phyloP scores from a whole-genome alignment of 2,329 filamentous ascomycete genomes.

The Dichotomopilus funicola region DNA sequence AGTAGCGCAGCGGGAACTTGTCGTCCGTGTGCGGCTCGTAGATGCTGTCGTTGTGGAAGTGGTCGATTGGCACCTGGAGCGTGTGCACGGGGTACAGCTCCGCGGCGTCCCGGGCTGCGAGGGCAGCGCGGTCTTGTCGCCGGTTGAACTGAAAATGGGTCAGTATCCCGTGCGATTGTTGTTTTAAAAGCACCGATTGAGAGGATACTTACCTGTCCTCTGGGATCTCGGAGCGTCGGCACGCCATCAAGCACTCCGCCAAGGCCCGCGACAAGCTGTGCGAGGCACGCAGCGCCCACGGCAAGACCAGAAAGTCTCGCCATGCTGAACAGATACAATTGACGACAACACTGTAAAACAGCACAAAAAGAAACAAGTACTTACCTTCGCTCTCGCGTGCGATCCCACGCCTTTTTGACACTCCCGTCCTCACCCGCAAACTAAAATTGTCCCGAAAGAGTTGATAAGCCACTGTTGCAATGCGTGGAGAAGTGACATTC shows the following conservation, averaged over 20 bases:
- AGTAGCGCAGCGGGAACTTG: conserved; percentile 68
- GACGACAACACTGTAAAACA: conserved; percentile 1
- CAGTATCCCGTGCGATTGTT: neutral
- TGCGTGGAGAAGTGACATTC: neutral
- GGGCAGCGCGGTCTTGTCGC: conserved; percentile 1
- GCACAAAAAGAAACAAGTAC: neutral
- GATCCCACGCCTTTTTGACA: neutral
- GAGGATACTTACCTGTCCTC: conserved; percentile 12
- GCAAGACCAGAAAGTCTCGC: conserved; percentile 1
- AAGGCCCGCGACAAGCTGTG: conserved; percentile 8
- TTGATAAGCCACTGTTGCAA: neutral
- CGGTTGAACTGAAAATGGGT: conserved; percentile 5
- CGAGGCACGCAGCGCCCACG: conserved; percentile 2
- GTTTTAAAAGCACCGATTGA: neutral
- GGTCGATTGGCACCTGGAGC: conserved; percentile 57
- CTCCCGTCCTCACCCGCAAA: neutral
- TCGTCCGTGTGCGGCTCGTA: conserved; percentile 71
- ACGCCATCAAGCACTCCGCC: conserved; percentile 15
- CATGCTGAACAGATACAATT: neutral
- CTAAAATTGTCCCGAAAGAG: too few species aligned
- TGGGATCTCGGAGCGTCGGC: conserved; percentile 17
- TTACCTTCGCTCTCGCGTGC: neutral
- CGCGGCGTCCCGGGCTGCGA: conserved; percentile 9
- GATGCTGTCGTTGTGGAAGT: conserved; percentile 71
- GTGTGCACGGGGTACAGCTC: conserved; percentile 34